Percentiles rank a stretch among this genome's conserved stretches.
Conservation (phyloP, 2,329 filamentous ascomycete genomes). For the Parascedosporium putredinis region DNA sequence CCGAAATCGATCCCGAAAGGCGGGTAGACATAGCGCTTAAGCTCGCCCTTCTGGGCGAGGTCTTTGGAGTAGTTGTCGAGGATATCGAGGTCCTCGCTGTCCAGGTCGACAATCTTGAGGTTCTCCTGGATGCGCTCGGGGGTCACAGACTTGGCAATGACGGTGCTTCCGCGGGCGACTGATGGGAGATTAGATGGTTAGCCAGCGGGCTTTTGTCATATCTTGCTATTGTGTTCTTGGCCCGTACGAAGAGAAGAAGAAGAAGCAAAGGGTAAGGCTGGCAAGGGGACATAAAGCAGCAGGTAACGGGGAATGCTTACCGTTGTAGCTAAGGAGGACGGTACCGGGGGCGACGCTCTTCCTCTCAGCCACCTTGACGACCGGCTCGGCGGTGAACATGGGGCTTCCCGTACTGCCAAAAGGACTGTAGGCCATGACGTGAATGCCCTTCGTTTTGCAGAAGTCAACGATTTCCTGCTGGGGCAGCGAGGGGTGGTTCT, state of each 20-base stretch:
- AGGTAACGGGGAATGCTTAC: slow-evolving; percentile 35
- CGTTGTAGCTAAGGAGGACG: slow-evolving; percentile 61
- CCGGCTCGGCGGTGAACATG: slow-evolving; percentile 51
- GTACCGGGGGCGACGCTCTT: slow-evolving; percentile 49
- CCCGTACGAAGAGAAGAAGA: not conserved
- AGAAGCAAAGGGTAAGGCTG: not conserved
- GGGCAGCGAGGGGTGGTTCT: slow-evolving; percentile 61
- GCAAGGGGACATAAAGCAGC: not conserved
- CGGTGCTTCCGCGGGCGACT: slow-evolving; percentile 60
- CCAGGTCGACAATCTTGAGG: slow-evolving; percentile 39
- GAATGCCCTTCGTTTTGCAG: slow-evolving; percentile 57
- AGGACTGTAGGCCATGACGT: slow-evolving; percentile 64
- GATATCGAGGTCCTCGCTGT: slow-evolving; percentile 39
- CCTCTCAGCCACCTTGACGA: slow-evolving; percentile 54
- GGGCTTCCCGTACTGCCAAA: slow-evolving; percentile 55
- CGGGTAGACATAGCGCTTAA: slow-evolving; percentile 56
- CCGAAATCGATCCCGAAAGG: slow-evolving; percentile 60
- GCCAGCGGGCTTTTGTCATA: not conserved
- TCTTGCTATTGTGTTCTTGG: no score
- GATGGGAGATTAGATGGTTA: not conserved
- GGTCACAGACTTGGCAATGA: slow-evolving; percentile 64
- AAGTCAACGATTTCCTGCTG: slow-evolving; percentile 63
- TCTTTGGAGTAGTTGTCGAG: slow-evolving; percentile 44
- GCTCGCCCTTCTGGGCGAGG: slow-evolving; percentile 37
- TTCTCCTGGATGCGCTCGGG: slow-evolving; percentile 60